phyloP scores from a whole-genome alignment of 1,139 yeast species.

The Geotrichum reessii region DNA sequence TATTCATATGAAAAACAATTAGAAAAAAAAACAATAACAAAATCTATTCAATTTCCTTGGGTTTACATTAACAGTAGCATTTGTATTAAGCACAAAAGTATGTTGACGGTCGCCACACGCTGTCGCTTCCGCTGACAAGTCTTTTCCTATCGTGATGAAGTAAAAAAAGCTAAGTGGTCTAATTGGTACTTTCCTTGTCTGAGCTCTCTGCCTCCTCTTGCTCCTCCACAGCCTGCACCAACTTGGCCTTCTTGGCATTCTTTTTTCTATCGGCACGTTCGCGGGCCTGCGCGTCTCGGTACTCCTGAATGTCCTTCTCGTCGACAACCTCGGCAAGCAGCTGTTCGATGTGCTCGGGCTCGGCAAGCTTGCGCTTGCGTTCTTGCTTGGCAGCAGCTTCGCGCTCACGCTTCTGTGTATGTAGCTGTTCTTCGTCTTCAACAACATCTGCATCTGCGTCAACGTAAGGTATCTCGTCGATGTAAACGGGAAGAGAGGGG shows the following conservation, averaged over 20 bases:
- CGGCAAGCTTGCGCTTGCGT: conserved; percentile 36
- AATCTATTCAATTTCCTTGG: not conserved
- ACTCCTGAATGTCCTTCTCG: conserved; percentile 48
- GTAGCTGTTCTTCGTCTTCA: conserved; percentile 30
- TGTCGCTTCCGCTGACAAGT: not conserved
- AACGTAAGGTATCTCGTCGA: conserved; percentile 53
- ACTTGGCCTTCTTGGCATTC: conserved; percentile 23
- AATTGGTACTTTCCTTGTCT: not conserved
- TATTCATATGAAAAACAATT: too few species aligned
- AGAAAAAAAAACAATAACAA: not conserved
- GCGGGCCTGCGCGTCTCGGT: conserved; percentile 36
- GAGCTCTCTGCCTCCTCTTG: conserved; percentile 13
- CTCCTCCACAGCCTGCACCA: conserved; percentile 19
- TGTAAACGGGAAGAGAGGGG: conserved; percentile 79
- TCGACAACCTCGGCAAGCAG: conserved; percentile 78
- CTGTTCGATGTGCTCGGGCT: conserved; percentile 57
- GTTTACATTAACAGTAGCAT: not conserved
- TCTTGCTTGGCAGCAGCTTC: conserved; percentile 32
- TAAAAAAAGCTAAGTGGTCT: not conserved
- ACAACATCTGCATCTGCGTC: conserved; percentile 39
- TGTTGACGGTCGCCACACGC: not conserved
- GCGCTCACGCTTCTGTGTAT: conserved; percentile 27
- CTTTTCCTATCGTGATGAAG: not conserved
- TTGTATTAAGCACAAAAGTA: not conserved
- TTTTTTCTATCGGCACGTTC: conserved; percentile 33